phyloP scores from a whole-genome alignment of 139 green algal species.

The Closterium sp. region DNA sequence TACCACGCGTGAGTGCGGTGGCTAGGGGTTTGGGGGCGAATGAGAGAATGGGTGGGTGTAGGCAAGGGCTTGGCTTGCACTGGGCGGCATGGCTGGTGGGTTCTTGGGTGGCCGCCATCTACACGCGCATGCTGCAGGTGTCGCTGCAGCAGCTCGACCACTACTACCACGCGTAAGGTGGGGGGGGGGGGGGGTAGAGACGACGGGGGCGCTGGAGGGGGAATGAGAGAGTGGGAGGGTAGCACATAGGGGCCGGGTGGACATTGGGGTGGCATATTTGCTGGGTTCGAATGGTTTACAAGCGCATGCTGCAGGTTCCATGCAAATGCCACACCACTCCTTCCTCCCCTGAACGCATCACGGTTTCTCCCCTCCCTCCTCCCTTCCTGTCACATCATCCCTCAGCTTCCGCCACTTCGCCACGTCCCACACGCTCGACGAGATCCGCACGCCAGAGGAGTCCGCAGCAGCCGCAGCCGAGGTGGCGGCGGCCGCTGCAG shows the following conservation, averaged over 20 bases:
- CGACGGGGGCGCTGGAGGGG: too few relatives aligned
- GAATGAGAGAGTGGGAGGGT: too few relatives aligned
- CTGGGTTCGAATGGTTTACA: too few relatives aligned
- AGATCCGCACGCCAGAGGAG: constrained; percentile 23
- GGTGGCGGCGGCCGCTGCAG: background rate
- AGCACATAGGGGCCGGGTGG: too few relatives aligned
- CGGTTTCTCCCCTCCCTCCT: background rate
- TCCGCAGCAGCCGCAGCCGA: constrained; percentile 31
- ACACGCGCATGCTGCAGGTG: constrained; percentile 62
- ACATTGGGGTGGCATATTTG: too few relatives aligned
- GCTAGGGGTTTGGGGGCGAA: background rate
- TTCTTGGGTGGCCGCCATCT: constrained; percentile 58
- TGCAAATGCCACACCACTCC: too few relatives aligned
- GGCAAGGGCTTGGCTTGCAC: too few relatives aligned
- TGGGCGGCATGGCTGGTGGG: background rate
- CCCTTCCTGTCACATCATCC: background rate
- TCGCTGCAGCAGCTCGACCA: constrained; percentile 66
- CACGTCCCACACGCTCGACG: background rate
- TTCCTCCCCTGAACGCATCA: background rate
- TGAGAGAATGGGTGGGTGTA: too few relatives aligned
- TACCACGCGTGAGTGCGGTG: background rate
- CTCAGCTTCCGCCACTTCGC: constrained; percentile 38
- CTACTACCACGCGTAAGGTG: constrained; percentile 62
- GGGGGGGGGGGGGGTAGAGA: too few relatives aligned
- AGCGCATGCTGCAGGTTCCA: too few relatives aligned